Percentiles rank a stretch among this genome's conserved stretches.
These are phyloP conservation scores for Suillus placidus DNA, from an alignment of 768 basidiomycete genomes.

Conservation along the genomic window DNA sequence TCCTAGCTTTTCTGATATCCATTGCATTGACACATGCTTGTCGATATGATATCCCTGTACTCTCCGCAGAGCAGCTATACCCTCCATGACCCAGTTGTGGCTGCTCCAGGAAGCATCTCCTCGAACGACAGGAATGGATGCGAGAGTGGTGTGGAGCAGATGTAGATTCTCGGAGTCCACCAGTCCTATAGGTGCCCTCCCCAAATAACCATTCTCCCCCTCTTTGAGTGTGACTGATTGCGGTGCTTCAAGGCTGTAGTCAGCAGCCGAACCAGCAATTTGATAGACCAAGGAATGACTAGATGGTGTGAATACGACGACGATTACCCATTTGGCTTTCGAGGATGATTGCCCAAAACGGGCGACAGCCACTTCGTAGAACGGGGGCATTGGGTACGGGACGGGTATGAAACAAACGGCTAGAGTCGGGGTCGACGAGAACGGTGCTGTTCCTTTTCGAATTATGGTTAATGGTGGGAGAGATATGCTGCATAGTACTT, in stretches of 20 bases:
- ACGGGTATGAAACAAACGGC: conserved; percentile 9
- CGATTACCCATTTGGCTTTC: conserved; percentile 29
- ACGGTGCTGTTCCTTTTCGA: conserved; percentile 22
- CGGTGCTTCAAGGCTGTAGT: conserved; percentile 35
- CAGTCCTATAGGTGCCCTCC: conserved; percentile 25
- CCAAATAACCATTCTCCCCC: conserved; percentile 31
- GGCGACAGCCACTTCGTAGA: conserved; percentile 36
- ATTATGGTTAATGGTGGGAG: conserved; percentile 16
- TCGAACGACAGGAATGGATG: conserved; percentile 26
- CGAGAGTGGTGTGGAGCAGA: conserved; percentile 30
- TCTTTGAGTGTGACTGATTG: conserved; percentile 36
- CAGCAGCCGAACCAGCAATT: conserved; percentile 28
- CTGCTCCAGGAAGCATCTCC: conserved; percentile 33
- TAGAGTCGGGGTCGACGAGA: background rate
- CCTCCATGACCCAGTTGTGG: conserved; percentile 37
- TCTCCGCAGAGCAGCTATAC: conserved; percentile 30
- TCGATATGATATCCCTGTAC: conserved; percentile 32
- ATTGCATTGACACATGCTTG: conserved; percentile 32
- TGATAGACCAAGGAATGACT: conserved; percentile 36
- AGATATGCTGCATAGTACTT: conserved; percentile 13
- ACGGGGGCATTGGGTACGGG: conserved; percentile 31
- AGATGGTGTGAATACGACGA: conserved; percentile 31
- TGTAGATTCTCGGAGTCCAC: conserved; percentile 35
- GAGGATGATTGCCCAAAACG: conserved; percentile 27
- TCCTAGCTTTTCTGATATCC: conserved; percentile 32